Evolutionary conservation across 108 stramenopile genomes (phyloP).

Genomic region (Cylindrotheca fusiformis): DNA sequence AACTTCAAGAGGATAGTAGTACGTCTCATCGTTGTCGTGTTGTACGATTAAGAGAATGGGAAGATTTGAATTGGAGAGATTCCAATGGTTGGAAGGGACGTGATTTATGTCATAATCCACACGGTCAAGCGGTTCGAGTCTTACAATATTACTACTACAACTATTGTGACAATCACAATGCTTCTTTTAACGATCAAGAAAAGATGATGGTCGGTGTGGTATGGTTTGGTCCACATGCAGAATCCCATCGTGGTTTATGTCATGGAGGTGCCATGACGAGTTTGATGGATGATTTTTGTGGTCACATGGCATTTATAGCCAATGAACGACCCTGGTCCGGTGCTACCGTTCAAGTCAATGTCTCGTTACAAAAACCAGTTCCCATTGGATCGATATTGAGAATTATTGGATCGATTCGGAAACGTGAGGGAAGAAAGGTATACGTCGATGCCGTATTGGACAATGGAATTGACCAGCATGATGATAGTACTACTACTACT

Average conservation of each 20-base stretch:
- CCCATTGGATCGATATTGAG: constrained; percentile 51
- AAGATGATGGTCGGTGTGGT: constrained; percentile 69
- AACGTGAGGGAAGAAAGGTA: constrained; percentile 71
- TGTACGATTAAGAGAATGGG: not conserved
- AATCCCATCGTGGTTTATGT: constrained; percentile 78
- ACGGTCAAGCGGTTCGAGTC: constrained; percentile 59
- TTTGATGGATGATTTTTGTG: constrained; percentile 83
- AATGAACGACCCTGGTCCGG: constrained; percentile 75
- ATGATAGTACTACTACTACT: constrained; percentile 1
- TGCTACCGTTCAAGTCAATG: constrained; percentile 84
- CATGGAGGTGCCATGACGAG: constrained; percentile 83
- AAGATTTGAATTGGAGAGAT: not conserved
- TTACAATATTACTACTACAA: constrained; percentile 57
- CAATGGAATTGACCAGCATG: constrained; percentile 1
- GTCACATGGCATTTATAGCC: constrained; percentile 80
- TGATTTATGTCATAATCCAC: constrained; percentile 63
- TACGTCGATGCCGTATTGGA: constrained; percentile 44
- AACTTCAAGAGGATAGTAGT: not conserved
- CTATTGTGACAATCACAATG: constrained; percentile 7
- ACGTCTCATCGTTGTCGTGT: not conserved
- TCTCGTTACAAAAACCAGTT: constrained; percentile 52
- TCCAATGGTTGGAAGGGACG: constrained; percentile 66
- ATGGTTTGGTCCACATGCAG: constrained; percentile 67
- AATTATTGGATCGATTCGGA: constrained; percentile 43
- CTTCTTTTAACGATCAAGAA: constrained; percentile 47